Conservation (phyloP, 23 red algal species). For the Agarophyton chilense region DNA sequence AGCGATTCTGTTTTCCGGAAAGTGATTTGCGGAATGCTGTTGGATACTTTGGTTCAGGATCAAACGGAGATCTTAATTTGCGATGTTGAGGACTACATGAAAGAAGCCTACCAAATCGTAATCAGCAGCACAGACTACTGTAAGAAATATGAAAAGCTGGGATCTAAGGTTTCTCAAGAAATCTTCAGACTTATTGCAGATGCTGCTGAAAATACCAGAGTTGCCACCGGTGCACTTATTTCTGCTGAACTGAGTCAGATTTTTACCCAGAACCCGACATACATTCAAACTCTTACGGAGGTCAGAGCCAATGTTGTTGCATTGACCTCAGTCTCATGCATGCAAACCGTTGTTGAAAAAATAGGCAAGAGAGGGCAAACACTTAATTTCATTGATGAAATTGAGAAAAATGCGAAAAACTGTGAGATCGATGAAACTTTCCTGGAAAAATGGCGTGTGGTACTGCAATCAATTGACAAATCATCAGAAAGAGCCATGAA, state of each 20-base stretch:
- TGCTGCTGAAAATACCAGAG: not conserved
- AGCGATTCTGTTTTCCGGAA: conserved; percentile 36
- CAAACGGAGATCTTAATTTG: conserved; percentile 14
- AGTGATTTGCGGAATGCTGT: not conserved
- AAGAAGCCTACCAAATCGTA: not conserved
- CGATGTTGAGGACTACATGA: not conserved
- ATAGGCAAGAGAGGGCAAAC: too few species aligned
- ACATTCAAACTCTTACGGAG: not conserved
- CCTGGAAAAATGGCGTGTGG: not conserved
- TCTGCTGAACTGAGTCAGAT: conserved; percentile 5
- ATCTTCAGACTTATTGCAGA: not conserved
- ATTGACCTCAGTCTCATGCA: not conserved
- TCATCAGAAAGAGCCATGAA: not conserved
- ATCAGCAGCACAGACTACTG: not conserved
- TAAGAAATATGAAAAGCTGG: not conserved
- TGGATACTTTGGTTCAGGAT: not conserved
- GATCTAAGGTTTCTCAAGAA: not conserved
- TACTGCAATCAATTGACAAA: not conserved
- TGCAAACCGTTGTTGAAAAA: too few species aligned
- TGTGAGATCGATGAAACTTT: too few species aligned
- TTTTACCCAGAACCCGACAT: conserved; percentile 11
- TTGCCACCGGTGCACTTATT: not conserved
- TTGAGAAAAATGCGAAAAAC: too few species aligned
- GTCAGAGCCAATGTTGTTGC: not conserved
- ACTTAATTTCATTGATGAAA: too few species aligned